Evolutionary conservation across 2,329 filamentous ascomycete genomes (phyloP), one percentile per base, ranked within the genome.

Genomic region (Endocalyx cinctus): DNA sequence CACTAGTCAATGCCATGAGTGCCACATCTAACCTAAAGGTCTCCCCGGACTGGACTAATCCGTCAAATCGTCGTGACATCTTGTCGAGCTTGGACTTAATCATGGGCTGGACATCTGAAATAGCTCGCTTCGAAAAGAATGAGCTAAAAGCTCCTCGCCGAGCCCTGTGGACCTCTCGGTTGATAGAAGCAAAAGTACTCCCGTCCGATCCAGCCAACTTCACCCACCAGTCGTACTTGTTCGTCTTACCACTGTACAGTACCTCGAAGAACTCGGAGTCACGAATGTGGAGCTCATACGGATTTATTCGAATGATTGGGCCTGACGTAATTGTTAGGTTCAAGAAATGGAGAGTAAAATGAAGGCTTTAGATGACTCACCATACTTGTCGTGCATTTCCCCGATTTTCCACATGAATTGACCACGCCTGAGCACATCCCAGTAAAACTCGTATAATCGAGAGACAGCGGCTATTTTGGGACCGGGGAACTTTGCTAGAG

Each of bases 271-370:
- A 58, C 28, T 57, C 43, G 15, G 55, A 42, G 30, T 60, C 57
- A 27, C 37, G 37, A 41, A 58, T 50, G 32, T 58, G 55, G 11
- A 60, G 23, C 29, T 60, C 56, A 10, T 47, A 39, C 0, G 57
- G 58, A 32, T 47, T 59, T 34, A 60, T 55, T 14, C 58, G 47
- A 19, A 60, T 41, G 32, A 60, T 52, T 4, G 58, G 55, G 5
- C 57, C 41, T 48, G 25, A 6, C 26, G 16, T 34, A 16, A 16
- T 27, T 26, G 14, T 27, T 5, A 17, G n/a, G 10, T 17, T 17
- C 23, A 19, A 34, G 11, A 17, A 23, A 11, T 13, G 6, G 17
- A 22, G 22, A 33, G 17, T 16, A n/a, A 10, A 7, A 31, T 25
- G 10, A 27, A 25, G 11, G n/a, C n/a, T n/a, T n/a, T 25, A 17